Evolutionary conservation across 495 filamentous ascomycete genomes (phyloP).

Genomic region (Tuber melanosporum): DNA sequence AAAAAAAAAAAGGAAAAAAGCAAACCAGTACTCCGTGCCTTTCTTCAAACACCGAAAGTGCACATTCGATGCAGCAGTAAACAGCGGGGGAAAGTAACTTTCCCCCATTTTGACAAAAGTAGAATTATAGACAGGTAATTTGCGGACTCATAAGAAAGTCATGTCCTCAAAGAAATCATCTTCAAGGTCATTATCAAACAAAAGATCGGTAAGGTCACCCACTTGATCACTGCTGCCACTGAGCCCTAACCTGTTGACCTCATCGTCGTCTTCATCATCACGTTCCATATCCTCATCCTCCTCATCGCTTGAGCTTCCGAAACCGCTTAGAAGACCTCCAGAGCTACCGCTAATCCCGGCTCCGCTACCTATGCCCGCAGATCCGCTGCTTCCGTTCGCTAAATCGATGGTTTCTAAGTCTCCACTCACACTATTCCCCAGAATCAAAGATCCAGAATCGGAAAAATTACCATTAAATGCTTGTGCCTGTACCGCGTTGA

Average conservation of each 20-base stretch:
- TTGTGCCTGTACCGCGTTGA: slow-evolving; percentile 56
- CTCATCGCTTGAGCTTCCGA: slow-evolving; percentile 90
- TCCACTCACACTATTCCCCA: slow-evolving; percentile 50
- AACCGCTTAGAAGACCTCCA: slow-evolving; percentile 77
- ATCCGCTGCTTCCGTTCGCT: slow-evolving; percentile 56
- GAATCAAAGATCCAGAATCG: slow-evolving; percentile 55
- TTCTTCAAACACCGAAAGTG: neutral
- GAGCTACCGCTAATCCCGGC: slow-evolving; percentile 57
- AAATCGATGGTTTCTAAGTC: slow-evolving; percentile 73
- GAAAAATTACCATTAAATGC: slow-evolving; percentile 58
- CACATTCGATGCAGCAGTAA: neutral
- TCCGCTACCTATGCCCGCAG: slow-evolving; percentile 51
- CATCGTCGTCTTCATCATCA: slow-evolving; percentile 64
- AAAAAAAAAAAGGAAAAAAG: neutral
- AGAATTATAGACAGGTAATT: slow-evolving; percentile 30
- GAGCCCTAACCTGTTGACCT: slow-evolving; percentile 38
- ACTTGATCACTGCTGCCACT: slow-evolving; percentile 42
- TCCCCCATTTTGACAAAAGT: slow-evolving; percentile 9
- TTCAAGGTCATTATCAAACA: slow-evolving; percentile 42
- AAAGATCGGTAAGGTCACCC: slow-evolving; percentile 42
- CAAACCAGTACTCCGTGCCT: neutral
- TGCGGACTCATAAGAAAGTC: slow-evolving; percentile 35
- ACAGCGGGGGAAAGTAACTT: neutral
- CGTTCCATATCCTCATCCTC: slow-evolving; percentile 94
- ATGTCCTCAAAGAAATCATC: slow-evolving; percentile 40